These are phyloP conservation scores for Aspergillus wentii DNA, from an alignment of 495 filamentous ascomycete species.

Conservation along the genomic window DNA sequence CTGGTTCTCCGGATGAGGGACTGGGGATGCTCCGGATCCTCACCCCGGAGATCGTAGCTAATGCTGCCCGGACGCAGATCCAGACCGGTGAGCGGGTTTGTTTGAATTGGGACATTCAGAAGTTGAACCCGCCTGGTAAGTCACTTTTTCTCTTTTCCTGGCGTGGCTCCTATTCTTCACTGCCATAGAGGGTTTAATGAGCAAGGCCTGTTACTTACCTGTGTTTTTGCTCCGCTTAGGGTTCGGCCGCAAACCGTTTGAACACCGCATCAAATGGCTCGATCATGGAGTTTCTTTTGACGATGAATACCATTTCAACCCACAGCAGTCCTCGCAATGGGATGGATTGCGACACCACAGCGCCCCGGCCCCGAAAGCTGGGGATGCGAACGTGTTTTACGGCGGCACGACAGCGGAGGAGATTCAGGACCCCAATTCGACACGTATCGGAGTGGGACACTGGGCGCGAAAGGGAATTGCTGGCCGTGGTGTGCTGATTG, in stretches of 20 bases:
- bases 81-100: constrained; percentile 44
- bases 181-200: too few species aligned
- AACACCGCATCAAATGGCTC: constrained; percentile 52
- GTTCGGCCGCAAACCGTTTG: constrained; percentile 52
- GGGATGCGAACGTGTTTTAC: constrained; percentile 44
- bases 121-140: constrained; percentile 40
- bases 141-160: background rate
- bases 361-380: constrained; percentile 26
- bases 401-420: constrained; percentile 48
- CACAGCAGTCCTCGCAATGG: constrained; percentile 74
- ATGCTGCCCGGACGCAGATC: constrained; percentile 42
- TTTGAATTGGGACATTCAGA: constrained; percentile 48
- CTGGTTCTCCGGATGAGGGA: constrained; percentile 44
- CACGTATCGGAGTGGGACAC: constrained; percentile 46
- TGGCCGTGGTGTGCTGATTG: constrained; percentile 51
- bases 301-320: constrained; percentile 70
- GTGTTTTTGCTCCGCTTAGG: too few species aligned
- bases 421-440: constrained; percentile 46
- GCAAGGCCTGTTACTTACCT: too few species aligned
- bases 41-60: constrained; percentile 42
- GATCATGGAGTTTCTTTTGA: constrained; percentile 50
- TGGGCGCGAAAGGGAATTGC: constrained; percentile 50
- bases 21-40: constrained; percentile 50
- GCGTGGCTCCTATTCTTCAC: too few species aligned
- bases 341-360: constrained; percentile 65